Evolutionary conservation across 2,329 filamentous ascomycete genomes (phyloP).

Genomic region (Akanthomyces muscarius): DNA sequence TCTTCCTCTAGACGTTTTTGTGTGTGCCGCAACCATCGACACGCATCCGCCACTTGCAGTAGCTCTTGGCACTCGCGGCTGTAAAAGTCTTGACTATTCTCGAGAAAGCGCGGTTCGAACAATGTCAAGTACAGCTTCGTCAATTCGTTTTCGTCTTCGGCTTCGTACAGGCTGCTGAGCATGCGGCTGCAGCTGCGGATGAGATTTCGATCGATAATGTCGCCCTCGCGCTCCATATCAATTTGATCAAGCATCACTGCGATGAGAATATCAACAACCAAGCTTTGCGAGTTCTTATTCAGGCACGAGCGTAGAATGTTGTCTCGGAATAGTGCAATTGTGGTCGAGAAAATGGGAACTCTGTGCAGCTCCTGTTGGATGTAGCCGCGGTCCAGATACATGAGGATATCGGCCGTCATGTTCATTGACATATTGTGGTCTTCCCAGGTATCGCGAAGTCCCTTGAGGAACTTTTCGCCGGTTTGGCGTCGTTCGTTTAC

Average conservation of each 20-base stretch:
- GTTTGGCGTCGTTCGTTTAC: slow-evolving; percentile 73
- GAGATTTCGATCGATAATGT: slow-evolving; percentile 78
- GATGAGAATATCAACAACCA: slow-evolving; percentile 72
- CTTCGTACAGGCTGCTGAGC: slow-evolving; percentile 84
- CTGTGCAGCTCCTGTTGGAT: slow-evolving; percentile 61
- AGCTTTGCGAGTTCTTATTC: slow-evolving; percentile 39
- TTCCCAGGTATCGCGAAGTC: slow-evolving; percentile 74
- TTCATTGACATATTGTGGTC: slow-evolving; percentile 91
- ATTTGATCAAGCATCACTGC: slow-evolving; percentile 86
- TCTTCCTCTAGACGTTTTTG: slow-evolving; percentile 75
- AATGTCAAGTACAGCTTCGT: slow-evolving; percentile 78
- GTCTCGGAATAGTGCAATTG: slow-evolving; percentile 86
- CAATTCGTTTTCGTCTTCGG: slow-evolving; percentile 69
- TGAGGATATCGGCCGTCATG: slow-evolving; percentile 93
- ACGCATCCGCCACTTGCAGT: slow-evolving; percentile 73
- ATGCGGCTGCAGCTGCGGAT: slow-evolving; percentile 83
- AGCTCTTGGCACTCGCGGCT: slow-evolving; percentile 67
- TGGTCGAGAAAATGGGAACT: slow-evolving; percentile 76
- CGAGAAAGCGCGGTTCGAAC: slow-evolving; percentile 77
- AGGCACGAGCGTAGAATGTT: slow-evolving; percentile 67
- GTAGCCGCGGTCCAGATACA: slow-evolving; percentile 93
- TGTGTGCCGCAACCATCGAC: slow-evolving; percentile 75
- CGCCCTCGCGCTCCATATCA: slow-evolving; percentile 84
- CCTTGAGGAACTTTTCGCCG: slow-evolving; percentile 77
- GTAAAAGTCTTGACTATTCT: slow-evolving; percentile 71